Evolutionary conservation across 2,329 filamentous ascomycete genomes (phyloP).

Genomic region (Apiospora malaysiana): DNA sequence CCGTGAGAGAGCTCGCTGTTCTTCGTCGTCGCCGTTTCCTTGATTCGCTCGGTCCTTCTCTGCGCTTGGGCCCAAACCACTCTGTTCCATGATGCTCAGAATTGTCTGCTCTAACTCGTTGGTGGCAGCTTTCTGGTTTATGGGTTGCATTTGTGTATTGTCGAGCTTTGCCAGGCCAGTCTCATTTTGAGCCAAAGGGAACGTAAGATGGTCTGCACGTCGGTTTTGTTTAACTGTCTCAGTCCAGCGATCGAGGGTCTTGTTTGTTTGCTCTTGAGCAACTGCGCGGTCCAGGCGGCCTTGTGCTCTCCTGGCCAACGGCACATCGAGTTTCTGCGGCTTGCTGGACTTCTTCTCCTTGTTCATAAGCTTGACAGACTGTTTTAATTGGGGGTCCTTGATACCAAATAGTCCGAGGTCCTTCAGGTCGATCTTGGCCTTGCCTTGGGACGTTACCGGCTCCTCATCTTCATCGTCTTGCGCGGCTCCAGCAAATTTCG

Average conservation of each 20-base stretch:
- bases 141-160: constrained; percentile 68
- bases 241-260: constrained; percentile 88
- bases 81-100: constrained; percentile 87
- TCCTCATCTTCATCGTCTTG: constrained; percentile 56
- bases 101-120: constrained; percentile 88
- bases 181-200: constrained; percentile 80
- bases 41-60: constrained; percentile 60
- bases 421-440: constrained; percentile 73
- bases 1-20: constrained; percentile 74
- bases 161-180: constrained; percentile 62
- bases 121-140: constrained; percentile 68
- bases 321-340: constrained; percentile 78
- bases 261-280: constrained; percentile 89
- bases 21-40: constrained; percentile 61
- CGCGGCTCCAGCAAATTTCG: constrained; percentile 69
- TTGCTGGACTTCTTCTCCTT: constrained; percentile 64
- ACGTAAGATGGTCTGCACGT: constrained; percentile 86
- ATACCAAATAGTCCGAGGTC: constrained; percentile 76
- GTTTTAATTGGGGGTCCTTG: constrained; percentile 77
- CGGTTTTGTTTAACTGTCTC: constrained; percentile 96
- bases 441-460: constrained; percentile 57
- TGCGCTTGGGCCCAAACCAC: constrained; percentile 69
- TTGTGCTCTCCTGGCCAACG: constrained; percentile 84
- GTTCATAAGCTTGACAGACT: constrained; percentile 76
- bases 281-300: constrained; percentile 80